phyloP scores from a whole-genome alignment of 1,139 yeast genomes.

The Kurtzmaniella natalensis region DNA sequence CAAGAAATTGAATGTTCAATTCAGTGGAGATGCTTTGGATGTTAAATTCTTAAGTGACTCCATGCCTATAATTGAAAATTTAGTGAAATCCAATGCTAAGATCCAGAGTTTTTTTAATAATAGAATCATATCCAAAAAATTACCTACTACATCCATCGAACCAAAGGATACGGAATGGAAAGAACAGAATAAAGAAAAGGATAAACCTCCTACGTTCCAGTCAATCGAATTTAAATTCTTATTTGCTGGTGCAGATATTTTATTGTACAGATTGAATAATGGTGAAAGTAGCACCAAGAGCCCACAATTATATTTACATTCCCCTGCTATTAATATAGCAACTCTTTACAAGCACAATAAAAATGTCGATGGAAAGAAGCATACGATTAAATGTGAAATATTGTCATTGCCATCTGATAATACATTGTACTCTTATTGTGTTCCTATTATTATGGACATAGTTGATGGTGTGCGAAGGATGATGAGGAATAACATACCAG shows the following conservation, averaged over 20 bases:
- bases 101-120: conserved; percentile 36
- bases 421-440: conserved; percentile 64
- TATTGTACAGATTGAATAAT: conserved; percentile 43
- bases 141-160: background rate
- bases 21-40: conserved; percentile 66
- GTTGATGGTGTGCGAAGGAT: conserved; percentile 40
- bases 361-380: conserved; percentile 25
- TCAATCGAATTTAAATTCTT: conserved; percentile 49
- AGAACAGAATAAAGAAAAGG: conserved; percentile 7
- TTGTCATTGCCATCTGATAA: conserved; percentile 73
- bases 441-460: conserved; percentile 69
- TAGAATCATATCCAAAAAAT: conserved; percentile 12
- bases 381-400: conserved; percentile 49
- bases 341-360: conserved; percentile 28
- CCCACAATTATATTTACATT: conserved; percentile 60
- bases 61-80: conserved; percentile 42
- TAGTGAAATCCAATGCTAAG: conserved; percentile 39
- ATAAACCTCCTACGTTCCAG: conserved; percentile 15
- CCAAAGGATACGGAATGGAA: conserved; percentile 11
- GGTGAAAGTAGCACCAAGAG: conserved; percentile 36
- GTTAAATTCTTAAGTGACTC: conserved; percentile 56
- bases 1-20: conserved; percentile 36
- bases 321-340: conserved; percentile 72
- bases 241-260: conserved; percentile 71
- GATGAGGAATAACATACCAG: conserved; percentile 18